Evolutionary conservation across 2,329 filamentous ascomycete species (phyloP), one percentile per base, ranked within the genome.

Genomic region (Zymoseptoria pseudotritici): DNA sequence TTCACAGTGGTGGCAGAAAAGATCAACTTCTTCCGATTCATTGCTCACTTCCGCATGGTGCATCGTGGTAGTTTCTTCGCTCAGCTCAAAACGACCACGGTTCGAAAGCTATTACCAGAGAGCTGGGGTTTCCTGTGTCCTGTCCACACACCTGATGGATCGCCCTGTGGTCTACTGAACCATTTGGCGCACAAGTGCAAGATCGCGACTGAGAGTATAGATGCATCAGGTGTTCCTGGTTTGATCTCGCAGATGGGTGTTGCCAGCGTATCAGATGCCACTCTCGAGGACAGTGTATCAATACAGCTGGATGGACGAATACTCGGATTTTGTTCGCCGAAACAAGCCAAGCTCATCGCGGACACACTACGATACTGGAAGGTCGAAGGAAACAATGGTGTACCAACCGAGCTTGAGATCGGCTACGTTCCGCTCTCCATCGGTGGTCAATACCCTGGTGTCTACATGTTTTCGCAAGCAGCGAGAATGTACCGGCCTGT

Each of bases 61-160:
- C 94, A 99, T 79, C 86, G 94, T 86, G 94, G 94, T 80, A 94
- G 91, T 73, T 99, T 99, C 83, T 99, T 99, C 74, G 94, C 94
- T 3, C 90, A 97, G 73, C 78, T 99, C 65, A 97, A 97, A 78
- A 99, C 94, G 0, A 99, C 94, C 0, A 94, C 94, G 0, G 94
- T 99, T 55, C 86, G 94, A 78, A 99, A 97, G 75, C 80, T 99
- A 67, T 78, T 97, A 20, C 94, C 94, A 1, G 94, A 99, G 73
- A 96, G 91, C 67, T 99, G 94, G 94, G 94, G 94, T 7, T 99
- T 97, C 78, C 80, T 99, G 67, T 99, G 94, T 71, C 94, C 94
- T 19, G 93, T 97, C 1, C 94, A 99, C 75, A 99, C 94, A 4
- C 94, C 94, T 64, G 94, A 99, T 83, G 94, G 94, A 77, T 83